Evolutionary conservation across 2,329 filamentous ascomycete species (phyloP).

Genomic region (Exophiala sp.): DNA sequence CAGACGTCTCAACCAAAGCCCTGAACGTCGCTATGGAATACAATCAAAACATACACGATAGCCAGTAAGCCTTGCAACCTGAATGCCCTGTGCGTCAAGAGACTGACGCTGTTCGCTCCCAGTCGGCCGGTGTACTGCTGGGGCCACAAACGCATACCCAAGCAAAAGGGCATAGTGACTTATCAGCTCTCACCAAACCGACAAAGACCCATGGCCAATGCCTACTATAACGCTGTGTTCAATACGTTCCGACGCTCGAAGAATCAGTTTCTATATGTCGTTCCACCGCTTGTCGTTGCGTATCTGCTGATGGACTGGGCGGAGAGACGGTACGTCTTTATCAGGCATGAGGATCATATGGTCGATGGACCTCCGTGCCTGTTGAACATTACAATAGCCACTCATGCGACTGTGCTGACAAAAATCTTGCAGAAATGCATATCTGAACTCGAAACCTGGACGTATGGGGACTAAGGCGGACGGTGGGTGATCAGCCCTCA

Average conservation of each 20-base stretch:
- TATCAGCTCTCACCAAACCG: constrained; percentile 83
- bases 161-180: constrained; percentile 59
- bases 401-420: not conserved
- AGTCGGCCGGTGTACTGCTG: constrained; percentile 19
- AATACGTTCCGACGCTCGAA: constrained; percentile 87
- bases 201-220: constrained; percentile 79
- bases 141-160: constrained; percentile 32
- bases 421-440: constrained; percentile 40
- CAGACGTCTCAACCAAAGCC: not conserved
- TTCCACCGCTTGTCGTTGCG: constrained; percentile 70
- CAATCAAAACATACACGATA: constrained; percentile 19
- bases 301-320: constrained; percentile 90
- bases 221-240: constrained; percentile 80
- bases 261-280: constrained; percentile 82
- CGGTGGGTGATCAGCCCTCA: not conserved
- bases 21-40: constrained; percentile 15
- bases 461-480: constrained; percentile 1
- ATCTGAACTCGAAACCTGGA: constrained; percentile 48
- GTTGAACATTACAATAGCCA: not conserved
- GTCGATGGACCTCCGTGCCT: not conserved
- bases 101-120: not conserved
- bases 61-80: constrained; percentile 1
- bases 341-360: too few species aligned
- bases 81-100: too few species aligned
- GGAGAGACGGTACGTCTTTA: not conserved